A percentile compares a stretch with the other conserved stretches of the same genome.
phyloP scores from a whole-genome alignment of 257 asterid genomes.

The Ilex aquifolium region DNA sequence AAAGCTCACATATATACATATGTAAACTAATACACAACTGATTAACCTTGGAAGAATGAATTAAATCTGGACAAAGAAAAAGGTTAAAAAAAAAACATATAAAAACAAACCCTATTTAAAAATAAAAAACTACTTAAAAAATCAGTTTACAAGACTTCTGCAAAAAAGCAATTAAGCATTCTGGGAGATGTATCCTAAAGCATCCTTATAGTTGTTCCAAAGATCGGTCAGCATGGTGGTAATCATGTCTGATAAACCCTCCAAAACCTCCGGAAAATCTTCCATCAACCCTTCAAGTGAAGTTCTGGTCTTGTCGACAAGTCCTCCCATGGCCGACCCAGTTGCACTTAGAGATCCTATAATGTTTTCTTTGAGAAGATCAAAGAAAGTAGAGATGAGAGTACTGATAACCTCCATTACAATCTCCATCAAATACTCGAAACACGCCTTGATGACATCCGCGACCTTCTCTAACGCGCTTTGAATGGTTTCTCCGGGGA shows the following conservation, averaged over 20 bases:
- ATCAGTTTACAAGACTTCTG: no score
- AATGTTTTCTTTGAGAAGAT: conserved; percentile 31
- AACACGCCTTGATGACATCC: conserved; percentile 16
- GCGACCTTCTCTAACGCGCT: conserved; percentile 28
- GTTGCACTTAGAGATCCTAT: conserved; percentile 18
- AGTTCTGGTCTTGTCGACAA: conserved; percentile 32
- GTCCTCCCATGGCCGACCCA: conserved; percentile 21
- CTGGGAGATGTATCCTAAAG: conserved; percentile 30
- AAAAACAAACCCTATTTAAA: no score
- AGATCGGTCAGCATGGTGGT: conserved; percentile 24
- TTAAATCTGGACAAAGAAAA: no score
- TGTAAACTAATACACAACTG: no score
- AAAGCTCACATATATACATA: no score
- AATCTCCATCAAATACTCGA: conserved; percentile 29
- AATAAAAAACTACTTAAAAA: no score
- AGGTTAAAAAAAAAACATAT: no score
- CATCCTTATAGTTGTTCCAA: conserved; percentile 45
- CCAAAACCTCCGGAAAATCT: conserved; percentile 33
- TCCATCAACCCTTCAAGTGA: conserved; percentile 30
- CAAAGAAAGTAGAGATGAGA: conserved; percentile 32
- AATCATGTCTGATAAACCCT: conserved; percentile 41
- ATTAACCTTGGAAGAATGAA: no score
- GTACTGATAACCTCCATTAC: conserved; percentile 12
- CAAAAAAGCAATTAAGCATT: conserved; percentile 19
- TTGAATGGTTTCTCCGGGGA: conserved; percentile 42